phyloP scores from a whole-genome alignment of 2,329 filamentous ascomycete genomes.

The Phaeosphaeria sp. region DNA sequence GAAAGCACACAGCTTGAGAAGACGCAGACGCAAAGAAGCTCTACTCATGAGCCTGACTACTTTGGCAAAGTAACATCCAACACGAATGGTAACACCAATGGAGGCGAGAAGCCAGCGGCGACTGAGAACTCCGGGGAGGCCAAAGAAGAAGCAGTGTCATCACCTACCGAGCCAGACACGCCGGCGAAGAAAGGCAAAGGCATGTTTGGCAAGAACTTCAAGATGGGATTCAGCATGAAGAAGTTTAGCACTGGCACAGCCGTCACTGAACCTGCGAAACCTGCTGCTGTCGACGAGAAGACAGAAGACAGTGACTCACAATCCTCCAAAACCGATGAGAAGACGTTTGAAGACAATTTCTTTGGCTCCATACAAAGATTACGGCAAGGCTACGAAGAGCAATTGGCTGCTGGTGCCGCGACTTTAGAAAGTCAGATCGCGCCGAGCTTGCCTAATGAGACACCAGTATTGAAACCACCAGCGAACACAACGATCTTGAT shows the following conservation, averaged over 20 bases:
- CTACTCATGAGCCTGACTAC: conserved; percentile 72
- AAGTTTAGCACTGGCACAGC: conserved; percentile 74
- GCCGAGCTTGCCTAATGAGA: conserved; percentile 74
- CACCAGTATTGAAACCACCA: conserved; percentile 76
- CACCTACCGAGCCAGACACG: conserved; percentile 51
- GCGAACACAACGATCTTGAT: conserved; percentile 68
- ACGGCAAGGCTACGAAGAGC: conserved; percentile 74
- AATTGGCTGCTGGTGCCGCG: conserved; percentile 59
- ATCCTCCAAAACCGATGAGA: conserved; percentile 68
- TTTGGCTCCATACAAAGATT: conserved; percentile 75
- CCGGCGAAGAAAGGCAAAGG: conserved; percentile 62
- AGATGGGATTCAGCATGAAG: conserved; percentile 73
- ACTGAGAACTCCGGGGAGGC: conserved; percentile 37
- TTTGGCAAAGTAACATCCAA: conserved; percentile 56
- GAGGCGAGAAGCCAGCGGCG: conserved; percentile 32
- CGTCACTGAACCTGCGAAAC: conserved; percentile 69
- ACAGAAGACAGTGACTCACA: conserved; percentile 65
- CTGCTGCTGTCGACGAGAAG: conserved; percentile 77
- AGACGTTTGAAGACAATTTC: conserved; percentile 77
- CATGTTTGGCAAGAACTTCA: conserved; percentile 84
- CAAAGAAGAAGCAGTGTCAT: conserved; percentile 36
- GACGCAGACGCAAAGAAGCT: conserved; percentile 62
- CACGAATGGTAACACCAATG: conserved; percentile 27
- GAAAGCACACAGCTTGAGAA: conserved; percentile 60
- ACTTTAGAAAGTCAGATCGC: conserved; percentile 68